phyloP scores from a whole-genome alignment of 352 stramenopile genomes.

The Albugo candida region DNA sequence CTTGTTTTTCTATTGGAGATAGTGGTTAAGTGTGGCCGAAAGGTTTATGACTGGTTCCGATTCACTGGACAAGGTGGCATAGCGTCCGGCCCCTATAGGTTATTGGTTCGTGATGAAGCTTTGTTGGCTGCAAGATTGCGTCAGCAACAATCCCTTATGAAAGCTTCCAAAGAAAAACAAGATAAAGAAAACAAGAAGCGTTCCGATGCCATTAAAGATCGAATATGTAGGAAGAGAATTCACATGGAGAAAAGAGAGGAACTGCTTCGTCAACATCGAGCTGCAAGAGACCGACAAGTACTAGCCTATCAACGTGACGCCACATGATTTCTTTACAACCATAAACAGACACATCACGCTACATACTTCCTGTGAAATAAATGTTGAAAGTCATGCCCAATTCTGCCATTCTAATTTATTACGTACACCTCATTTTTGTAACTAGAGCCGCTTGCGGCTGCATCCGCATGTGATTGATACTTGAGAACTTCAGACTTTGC shows the following conservation, averaged over 20 bases:
- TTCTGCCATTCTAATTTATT: not conserved
- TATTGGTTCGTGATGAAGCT: constrained; percentile 10
- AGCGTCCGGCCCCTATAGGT: not conserved
- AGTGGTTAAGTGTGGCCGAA: constrained; percentile 1
- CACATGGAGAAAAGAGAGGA: not conserved
- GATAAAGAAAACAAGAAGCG: too few relatives aligned
- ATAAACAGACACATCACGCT: not conserved
- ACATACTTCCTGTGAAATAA: constrained; percentile 6
- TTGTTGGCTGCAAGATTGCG: constrained; percentile 9
- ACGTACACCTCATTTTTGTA: constrained; percentile 85
- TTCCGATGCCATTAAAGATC: too few relatives aligned
- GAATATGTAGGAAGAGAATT: too few relatives aligned
- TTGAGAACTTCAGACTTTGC: constrained; percentile 79
- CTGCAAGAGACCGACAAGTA: not conserved
- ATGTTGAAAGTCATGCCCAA: not conserved
- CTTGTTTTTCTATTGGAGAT: constrained; percentile 16
- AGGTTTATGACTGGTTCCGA: not conserved
- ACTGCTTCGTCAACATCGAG: not conserved
- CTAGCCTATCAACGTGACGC: not conserved
- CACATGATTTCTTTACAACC: not conserved
- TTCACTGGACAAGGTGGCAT: not conserved
- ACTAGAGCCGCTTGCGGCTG: constrained; percentile 71
- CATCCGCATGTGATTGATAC: constrained; percentile 76
- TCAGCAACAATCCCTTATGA: constrained; percentile 13
- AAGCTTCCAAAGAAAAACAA: not conserved